phyloP scores from a whole-genome alignment of 169 alveolate species.

The Eimeria brunetti region DNA sequence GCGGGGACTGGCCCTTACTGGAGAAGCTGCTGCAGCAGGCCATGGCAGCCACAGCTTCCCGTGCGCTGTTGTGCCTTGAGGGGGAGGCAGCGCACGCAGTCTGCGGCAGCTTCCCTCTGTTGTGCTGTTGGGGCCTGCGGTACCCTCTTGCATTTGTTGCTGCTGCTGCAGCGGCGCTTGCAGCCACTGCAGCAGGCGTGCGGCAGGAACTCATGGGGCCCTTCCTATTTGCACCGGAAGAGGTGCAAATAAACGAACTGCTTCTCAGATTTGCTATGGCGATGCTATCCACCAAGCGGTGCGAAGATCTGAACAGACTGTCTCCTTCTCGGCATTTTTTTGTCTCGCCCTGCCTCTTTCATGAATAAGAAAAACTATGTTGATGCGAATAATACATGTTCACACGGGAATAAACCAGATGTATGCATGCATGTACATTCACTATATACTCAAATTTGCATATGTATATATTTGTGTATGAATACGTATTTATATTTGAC shows the following conservation, averaged over 20 bases:
- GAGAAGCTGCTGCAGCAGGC: constrained; percentile 49
- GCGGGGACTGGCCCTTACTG: constrained; percentile 60
- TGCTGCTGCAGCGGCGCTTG: constrained; percentile 63
- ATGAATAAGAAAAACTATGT: neutral
- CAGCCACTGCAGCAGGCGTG: constrained; percentile 52
- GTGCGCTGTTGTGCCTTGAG: neutral
- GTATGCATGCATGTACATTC: neutral
- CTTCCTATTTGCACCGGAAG: constrained; percentile 21
- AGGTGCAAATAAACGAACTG: constrained; percentile 36
- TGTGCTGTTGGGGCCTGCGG: constrained; percentile 66
- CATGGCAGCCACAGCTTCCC: constrained; percentile 44
- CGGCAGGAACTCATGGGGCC: constrained; percentile 50
- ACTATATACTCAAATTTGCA: neutral
- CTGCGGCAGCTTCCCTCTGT: constrained; percentile 43
- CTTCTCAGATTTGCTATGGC: constrained; percentile 61
- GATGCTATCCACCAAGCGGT: constrained; percentile 45
- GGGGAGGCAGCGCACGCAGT: constrained; percentile 40
- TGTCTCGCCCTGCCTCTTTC: neutral
- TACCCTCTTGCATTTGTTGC: constrained; percentile 26
- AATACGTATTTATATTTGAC: too few relatives aligned
- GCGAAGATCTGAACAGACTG: neutral
- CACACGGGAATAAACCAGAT: too few relatives aligned
- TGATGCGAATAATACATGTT: neutral
- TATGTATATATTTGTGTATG: neutral
- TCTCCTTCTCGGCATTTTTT: neutral